Evolutionary conservation across 2,329 filamentous ascomycete genomes (phyloP).

Genomic region (Fusarium zealandicum): DNA sequence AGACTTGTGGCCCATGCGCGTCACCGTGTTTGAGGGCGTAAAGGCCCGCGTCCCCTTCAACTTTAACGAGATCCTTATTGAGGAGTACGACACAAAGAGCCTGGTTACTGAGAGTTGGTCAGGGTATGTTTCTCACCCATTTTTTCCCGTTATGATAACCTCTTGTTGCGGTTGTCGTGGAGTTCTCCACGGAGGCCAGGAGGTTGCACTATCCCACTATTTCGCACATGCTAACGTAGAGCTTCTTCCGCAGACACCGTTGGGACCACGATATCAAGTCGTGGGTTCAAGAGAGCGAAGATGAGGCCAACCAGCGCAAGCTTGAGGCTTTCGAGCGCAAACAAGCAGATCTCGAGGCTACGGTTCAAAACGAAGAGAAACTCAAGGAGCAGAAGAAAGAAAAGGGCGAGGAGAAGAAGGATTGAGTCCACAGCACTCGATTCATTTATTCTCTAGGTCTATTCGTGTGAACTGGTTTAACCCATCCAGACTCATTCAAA

Average conservation of each 20-base stretch:
- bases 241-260: conserved; percentile 57
- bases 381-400: background rate
- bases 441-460: background rate
- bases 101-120: conserved; percentile 67
- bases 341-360: conserved; percentile 34
- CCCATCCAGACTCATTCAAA: background rate
- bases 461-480: background rate
- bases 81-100: conserved; percentile 71
- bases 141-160: background rate
- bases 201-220: background rate
- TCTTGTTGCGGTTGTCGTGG: background rate
- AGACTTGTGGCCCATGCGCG: conserved; percentile 80
- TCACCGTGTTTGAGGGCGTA: conserved; percentile 78
- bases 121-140: conserved; percentile 57
- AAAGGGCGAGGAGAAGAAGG: background rate
- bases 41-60: conserved; percentile 72
- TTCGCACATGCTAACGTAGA: conserved; percentile 22
- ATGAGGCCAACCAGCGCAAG: conserved; percentile 37
- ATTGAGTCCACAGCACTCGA: background rate
- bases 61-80: conserved; percentile 69
- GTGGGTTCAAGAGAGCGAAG: conserved; percentile 60
- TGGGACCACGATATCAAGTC: conserved; percentile 66
- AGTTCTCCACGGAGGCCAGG: background rate
- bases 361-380: too few relatives aligned
- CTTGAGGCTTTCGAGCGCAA: conserved; percentile 40